A percentile compares a stretch with the other conserved stretches of the same genome.
Evolutionary conservation across 805 yeast genomes (phyloP).

Genomic region (Yarrowia sp.): DNA sequence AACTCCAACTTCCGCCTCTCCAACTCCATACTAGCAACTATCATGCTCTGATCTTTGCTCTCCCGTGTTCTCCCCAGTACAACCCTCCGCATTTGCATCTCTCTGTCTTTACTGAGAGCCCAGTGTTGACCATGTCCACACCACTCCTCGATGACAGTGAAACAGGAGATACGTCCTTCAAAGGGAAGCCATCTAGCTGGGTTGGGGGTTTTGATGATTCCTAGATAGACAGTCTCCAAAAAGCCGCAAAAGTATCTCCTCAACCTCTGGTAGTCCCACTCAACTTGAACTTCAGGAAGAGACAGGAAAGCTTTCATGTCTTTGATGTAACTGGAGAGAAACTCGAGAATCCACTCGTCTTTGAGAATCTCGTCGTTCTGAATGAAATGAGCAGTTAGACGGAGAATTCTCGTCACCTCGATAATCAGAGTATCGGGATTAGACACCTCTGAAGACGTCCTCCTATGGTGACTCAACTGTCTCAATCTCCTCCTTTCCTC

Average conservation of each 20-base stretch:
- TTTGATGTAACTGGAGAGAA: slow-evolving; percentile 59
- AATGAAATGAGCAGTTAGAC: slow-evolving; percentile 64
- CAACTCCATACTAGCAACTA: slow-evolving; percentile 75
- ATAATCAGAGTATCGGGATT: slow-evolving; percentile 47
- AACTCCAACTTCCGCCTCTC: slow-evolving; percentile 68
- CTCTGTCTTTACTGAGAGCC: slow-evolving; percentile 62
- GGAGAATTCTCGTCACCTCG: slow-evolving; percentile 74
- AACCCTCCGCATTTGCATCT: slow-evolving; percentile 51
- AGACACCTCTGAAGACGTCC: slow-evolving; percentile 4
- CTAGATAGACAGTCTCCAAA: slow-evolving; percentile 64
- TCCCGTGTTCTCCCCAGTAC: slow-evolving; percentile 42
- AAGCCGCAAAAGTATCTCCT: slow-evolving; percentile 83
- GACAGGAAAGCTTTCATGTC: slow-evolving; percentile 61
- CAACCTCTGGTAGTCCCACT: slow-evolving; percentile 69
- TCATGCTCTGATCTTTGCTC: slow-evolving; percentile 39
- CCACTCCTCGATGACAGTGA: slow-evolving; percentile 86
- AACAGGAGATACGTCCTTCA: slow-evolving; percentile 79
- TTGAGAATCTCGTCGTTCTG: slow-evolving; percentile 50
- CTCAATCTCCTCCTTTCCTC: slow-evolving; percentile 29
- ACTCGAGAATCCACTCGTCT: slow-evolving; percentile 69
- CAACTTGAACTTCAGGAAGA: slow-evolving; percentile 55
- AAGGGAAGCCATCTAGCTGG: slow-evolving; percentile 70
- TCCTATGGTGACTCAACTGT: slow-evolving; percentile 2
- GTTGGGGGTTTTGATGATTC: slow-evolving; percentile 37
- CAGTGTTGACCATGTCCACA: slow-evolving; percentile 80